These are phyloP conservation scores for Aspergillus unguis DNA, from an alignment of 2,329 filamentous ascomycete genomes.

Conservation along the genomic window DNA sequence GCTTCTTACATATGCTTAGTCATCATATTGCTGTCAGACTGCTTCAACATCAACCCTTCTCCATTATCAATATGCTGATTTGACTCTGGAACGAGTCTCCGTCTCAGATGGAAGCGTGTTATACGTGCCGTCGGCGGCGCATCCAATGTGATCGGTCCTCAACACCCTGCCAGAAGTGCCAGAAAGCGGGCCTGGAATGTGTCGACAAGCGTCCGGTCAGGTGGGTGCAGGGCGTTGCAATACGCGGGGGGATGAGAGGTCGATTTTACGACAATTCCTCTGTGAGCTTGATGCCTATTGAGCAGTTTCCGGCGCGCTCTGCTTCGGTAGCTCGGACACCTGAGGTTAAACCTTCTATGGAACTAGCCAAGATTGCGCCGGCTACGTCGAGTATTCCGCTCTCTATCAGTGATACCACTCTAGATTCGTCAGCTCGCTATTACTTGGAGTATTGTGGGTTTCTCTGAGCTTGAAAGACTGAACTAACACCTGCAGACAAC, in stretches of 20 bases:
- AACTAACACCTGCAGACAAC: constrained; percentile 24
- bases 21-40: no score
- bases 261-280: constrained; percentile 16
- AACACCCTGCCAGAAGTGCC: constrained; percentile 32
- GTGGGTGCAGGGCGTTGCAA: constrained; percentile 37
- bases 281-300: neutral
- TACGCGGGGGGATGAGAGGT: constrained; percentile 33
- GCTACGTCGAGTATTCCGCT: constrained; percentile 9
- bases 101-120: constrained; percentile 21
- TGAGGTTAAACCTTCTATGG: neutral
- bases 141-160: constrained; percentile 33
- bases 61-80: no score
- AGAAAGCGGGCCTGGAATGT: constrained; percentile 33
- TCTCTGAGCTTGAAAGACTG: neutral
- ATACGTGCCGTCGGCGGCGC: constrained; percentile 36
- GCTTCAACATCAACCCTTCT: no score
- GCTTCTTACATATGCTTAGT: no score
- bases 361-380: neutral
- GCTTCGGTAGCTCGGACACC: neutral
- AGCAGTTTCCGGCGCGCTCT: neutral
- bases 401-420: constrained; percentile 14
- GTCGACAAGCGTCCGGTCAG: constrained; percentile 31
- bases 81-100: no score
- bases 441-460: constrained; percentile 37
- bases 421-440: constrained; percentile 25